These are phyloP conservation scores for Botrytis squamosa DNA, from an alignment of 2,329 filamentous ascomycete species.

Conservation along the genomic window DNA sequence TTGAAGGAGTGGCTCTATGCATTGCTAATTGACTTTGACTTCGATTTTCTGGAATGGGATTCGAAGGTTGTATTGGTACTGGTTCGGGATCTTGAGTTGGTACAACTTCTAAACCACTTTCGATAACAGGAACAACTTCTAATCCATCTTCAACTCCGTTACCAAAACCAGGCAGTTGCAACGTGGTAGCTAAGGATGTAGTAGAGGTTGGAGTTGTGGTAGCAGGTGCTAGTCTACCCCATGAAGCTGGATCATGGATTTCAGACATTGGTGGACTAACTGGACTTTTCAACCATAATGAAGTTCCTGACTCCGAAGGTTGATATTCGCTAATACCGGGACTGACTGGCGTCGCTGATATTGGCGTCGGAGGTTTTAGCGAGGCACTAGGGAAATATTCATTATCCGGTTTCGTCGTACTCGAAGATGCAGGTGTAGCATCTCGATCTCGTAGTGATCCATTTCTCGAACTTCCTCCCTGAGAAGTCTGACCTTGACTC, in stretches of 20 bases:
- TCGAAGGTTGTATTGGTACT: background rate
- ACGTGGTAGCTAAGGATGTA: slow-evolving; percentile 26
- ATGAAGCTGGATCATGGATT: slow-evolving; percentile 1
- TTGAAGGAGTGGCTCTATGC: slow-evolving; percentile 29
- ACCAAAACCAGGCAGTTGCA: slow-evolving; percentile 30
- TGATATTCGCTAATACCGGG: slow-evolving; percentile 19
- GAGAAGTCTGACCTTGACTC: slow-evolving; percentile 29
- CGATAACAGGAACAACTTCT: slow-evolving; percentile 27
- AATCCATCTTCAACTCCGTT: slow-evolving; percentile 32
- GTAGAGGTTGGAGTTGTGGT: background rate
- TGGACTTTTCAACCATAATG: slow-evolving; percentile 18
- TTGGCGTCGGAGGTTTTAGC: slow-evolving; percentile 13
- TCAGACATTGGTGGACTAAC: slow-evolving; percentile 19
- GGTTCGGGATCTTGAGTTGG: slow-evolving; percentile 8
- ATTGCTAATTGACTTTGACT: slow-evolving; percentile 22
- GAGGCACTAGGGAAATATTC: slow-evolving; percentile 11
- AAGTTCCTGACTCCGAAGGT: slow-evolving; percentile 14
- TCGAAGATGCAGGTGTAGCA: slow-evolving; percentile 9
- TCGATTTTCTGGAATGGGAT: slow-evolving; percentile 4
- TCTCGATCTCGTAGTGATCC: slow-evolving; percentile 22
- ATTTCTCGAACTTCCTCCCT: slow-evolving; percentile 20
- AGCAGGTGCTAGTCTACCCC: slow-evolving; percentile 15
- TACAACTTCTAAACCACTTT: slow-evolving; percentile 20
- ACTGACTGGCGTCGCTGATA: slow-evolving; percentile 1
- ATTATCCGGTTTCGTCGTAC: slow-evolving; percentile 10